A percentile compares a stretch with the other conserved stretches of the same genome.
phyloP scores from a whole-genome alignment of 164 flowering plant species.

The Vitis labrusca region DNA sequence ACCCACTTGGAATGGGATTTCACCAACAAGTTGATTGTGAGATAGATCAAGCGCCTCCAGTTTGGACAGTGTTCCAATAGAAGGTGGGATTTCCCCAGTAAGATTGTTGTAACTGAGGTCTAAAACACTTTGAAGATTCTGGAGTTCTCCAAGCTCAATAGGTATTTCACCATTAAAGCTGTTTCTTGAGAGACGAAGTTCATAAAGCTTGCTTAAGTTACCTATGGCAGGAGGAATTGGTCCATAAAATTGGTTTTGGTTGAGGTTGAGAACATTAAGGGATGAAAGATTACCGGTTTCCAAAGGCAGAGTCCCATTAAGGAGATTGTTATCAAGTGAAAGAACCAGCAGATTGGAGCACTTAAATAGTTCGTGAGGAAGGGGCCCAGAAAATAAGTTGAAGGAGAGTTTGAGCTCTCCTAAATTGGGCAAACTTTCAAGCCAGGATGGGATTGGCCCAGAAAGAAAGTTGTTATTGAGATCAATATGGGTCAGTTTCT shows the following conservation, averaged over 20 bases:
- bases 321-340: constrained; percentile 56
- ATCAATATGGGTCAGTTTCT: constrained; percentile 74
- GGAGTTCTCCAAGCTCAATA: constrained; percentile 63
- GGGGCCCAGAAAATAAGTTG: constrained; percentile 59
- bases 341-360: constrained; percentile 71
- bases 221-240: constrained; percentile 63
- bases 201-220: constrained; percentile 67
- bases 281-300: constrained; percentile 59
- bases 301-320: constrained; percentile 68
- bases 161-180: constrained; percentile 70
- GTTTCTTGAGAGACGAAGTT: constrained; percentile 68
- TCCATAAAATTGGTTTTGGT: constrained; percentile 59
- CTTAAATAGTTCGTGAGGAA: constrained; percentile 69
- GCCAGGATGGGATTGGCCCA: constrained; percentile 75
- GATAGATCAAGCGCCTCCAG: constrained; percentile 88
- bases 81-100: constrained; percentile 66
- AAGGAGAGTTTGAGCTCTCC: constrained; percentile 86
- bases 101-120: constrained; percentile 88
- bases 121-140: constrained; percentile 71
- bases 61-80: constrained; percentile 58
- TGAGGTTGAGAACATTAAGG: constrained; percentile 70
- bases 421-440: constrained; percentile 66
- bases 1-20: constrained; percentile 60
- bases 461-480: constrained; percentile 69
- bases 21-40: constrained; percentile 71